A percentile compares a stretch with the other conserved stretches of the same genome.
These are phyloP conservation scores for Microbotryomycetes sp. DNA, from an alignment of 1,284 basidiomycete species.

Conservation along the genomic window DNA sequence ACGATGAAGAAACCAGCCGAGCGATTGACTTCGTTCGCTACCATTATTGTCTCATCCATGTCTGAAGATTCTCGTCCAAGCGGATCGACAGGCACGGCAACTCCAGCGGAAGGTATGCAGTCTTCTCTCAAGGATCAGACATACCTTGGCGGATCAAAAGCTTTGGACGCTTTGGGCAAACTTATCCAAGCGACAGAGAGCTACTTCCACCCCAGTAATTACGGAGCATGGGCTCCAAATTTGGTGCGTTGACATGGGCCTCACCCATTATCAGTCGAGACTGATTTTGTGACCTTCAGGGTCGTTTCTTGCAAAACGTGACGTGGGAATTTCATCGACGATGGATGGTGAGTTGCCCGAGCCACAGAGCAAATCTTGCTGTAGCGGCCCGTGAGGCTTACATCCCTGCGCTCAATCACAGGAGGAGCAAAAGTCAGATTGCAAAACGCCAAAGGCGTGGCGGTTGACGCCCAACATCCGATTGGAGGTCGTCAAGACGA, in stretches of 20 bases:
- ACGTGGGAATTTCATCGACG: conserved; percentile 77
- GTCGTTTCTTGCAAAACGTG: conserved; percentile 70
- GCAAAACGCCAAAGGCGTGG: conserved; percentile 68
- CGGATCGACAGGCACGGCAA: conserved; percentile 38
- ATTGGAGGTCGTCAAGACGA: conserved; percentile 68
- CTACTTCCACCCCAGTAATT: conserved; percentile 66
- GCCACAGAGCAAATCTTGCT: background rate
- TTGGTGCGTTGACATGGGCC: conserved; percentile 38
- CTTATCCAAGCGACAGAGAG: conserved; percentile 88
- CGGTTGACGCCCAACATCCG: conserved; percentile 78
- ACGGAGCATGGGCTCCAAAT: conserved; percentile 50
- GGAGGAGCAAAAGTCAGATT: conserved; percentile 71
- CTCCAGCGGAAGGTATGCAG: conserved; percentile 9
- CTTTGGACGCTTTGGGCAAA: conserved; percentile 80
- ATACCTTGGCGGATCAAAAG: conserved; percentile 78
- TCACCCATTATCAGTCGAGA: background rate
- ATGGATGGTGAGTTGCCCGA: conserved; percentile 47
- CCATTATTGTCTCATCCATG: conserved; percentile 86
- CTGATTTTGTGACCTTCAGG: conserved; percentile 49
- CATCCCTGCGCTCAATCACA: too few species aligned
- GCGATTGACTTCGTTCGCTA: conserved; percentile 70
- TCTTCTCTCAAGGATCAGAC: conserved; percentile 35
- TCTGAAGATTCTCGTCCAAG: conserved; percentile 62
- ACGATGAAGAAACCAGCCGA: conserved; percentile 71
- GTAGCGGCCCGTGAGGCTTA: conserved; percentile 30